Evolutionary conservation across 345 rosid genomes (phyloP).

Genomic region (Kernera saxatilis): DNA sequence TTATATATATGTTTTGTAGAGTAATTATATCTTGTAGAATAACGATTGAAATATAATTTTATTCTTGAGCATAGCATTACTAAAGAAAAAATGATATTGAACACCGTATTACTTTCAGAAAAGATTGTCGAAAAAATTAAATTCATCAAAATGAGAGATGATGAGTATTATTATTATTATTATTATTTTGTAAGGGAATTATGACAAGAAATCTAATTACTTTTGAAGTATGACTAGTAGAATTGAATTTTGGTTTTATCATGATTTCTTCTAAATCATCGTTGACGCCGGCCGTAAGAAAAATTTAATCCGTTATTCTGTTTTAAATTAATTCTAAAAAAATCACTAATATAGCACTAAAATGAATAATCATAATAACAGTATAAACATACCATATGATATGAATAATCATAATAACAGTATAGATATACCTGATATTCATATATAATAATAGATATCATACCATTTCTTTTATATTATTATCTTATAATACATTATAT

Average conservation of each 20-base stretch:
- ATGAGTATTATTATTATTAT: too few relatives aligned
- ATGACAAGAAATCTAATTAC: background rate
- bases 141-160: too few relatives aligned
- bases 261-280: too few relatives aligned
- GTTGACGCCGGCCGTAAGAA: too few relatives aligned
- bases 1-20: too few relatives aligned
- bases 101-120: background rate
- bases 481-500: background rate
- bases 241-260: too few relatives aligned
- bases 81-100: background rate
- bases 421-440: background rate
- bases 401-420: background rate
- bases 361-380: background rate
- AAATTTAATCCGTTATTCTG: too few relatives aligned
- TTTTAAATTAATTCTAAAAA: too few relatives aligned
- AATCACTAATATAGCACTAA: background rate
- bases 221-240: too few relatives aligned
- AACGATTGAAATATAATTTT: background rate
- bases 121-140: too few relatives aligned
- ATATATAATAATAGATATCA: background rate
- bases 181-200: background rate
- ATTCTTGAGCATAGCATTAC: background rate
- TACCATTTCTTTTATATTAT: background rate
- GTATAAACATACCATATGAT: background rate
- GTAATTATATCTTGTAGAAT: background rate